A percentile compares a stretch with the other conserved stretches of the same genome.
phyloP scores from a whole-genome alignment of 2,329 filamentous ascomycete genomes.

The Periconia macrospinosa region DNA sequence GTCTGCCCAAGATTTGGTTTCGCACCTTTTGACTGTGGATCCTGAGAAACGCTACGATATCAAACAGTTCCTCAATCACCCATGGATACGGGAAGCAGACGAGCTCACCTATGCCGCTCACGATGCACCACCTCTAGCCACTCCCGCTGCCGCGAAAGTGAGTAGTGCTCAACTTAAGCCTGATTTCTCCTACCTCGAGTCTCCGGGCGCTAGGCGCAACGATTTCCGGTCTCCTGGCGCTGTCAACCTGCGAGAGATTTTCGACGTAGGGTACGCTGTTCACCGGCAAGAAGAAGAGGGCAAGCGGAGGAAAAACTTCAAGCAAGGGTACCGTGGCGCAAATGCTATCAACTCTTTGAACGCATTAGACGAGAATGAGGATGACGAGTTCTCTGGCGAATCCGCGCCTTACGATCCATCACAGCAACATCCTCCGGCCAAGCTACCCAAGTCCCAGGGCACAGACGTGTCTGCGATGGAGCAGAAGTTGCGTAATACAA shows the following conservation, averaged over 20 bases:
- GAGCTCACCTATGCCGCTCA: conserved; percentile 68
- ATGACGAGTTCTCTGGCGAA: conserved; percentile 68
- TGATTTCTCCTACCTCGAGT: conserved; percentile 58
- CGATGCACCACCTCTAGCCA: conserved; percentile 73
- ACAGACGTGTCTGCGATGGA: conserved; percentile 74
- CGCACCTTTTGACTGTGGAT: conserved; percentile 90
- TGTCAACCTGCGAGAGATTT: conserved; percentile 94
- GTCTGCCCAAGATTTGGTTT: conserved; percentile 89
- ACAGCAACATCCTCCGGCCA: conserved; percentile 56
- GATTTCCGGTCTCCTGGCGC: conserved; percentile 96
- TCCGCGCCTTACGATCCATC: conserved; percentile 56
- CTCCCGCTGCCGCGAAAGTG: conserved; percentile 54
- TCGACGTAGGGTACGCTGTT: conserved; percentile 97
- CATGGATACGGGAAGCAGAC: conserved; percentile 79
- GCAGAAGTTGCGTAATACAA: conserved; percentile 82
- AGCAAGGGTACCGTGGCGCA: conserved; percentile 67
- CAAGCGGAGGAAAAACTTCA: conserved; percentile 84
- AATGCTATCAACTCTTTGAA: conserved; percentile 69
- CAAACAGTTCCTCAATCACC: conserved; percentile 87
- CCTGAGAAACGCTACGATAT: conserved; percentile 95
- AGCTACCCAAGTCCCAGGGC: conserved; percentile 68
- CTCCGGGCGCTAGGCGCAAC: conserved; percentile 68
- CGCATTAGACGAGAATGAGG: conserved; percentile 64
- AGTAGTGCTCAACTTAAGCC: conserved; percentile 49
- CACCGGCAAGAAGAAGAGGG: conserved; percentile 95